Evolutionary conservation across 441 rosid genomes (phyloP), one percentile per base, ranked within the genome.

Genomic region (Melastoma candidum): DNA sequence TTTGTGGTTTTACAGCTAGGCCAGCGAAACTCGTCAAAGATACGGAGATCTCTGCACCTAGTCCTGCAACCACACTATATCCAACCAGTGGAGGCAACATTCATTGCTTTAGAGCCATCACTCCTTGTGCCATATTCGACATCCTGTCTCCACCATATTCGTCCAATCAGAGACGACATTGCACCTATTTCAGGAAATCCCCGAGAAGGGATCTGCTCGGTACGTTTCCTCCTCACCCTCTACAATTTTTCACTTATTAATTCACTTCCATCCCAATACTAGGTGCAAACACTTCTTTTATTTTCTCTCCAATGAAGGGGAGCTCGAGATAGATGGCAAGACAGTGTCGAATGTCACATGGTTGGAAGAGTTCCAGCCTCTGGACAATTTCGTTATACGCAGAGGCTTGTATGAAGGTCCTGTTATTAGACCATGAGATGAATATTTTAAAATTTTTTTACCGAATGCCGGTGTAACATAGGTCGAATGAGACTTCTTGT

Each of bases 121-220:
- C 83, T 56, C 87, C 81, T 43, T 84, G 92, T 58, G 92, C 92
- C 26, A 69, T 84, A 50, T 81, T 84, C 29, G 92, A 84, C 59
- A 81, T 84, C 67, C 71, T 84, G 67, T 71, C 87, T 54, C 92
- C 92, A 50, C 92, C 92, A 3, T 84, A 84, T 74, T 77, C 87
- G 39, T 54, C 92, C 7, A 67, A 77, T 48, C 71, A 68, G 52
- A 82, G 73, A 29, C 72, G 87, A 13, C 85, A 84, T 54, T 84
- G 87, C 78, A 81, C 80, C 50, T 84, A 84, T 67, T 84, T 63
- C 70, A 70, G 83, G 39, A 75, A 62, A 63, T 73, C 81, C 22
- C 76, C 68, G 8, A 54, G 74, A 53, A 65, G 68, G 43, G 85
- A 81, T 63, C 78, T 79, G 29, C 79, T 85, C 41, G 85, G 92